Conservation (phyloP, 2,329 filamentous ascomycete species). For the Phyllosticta citribraziliensis region DNA sequence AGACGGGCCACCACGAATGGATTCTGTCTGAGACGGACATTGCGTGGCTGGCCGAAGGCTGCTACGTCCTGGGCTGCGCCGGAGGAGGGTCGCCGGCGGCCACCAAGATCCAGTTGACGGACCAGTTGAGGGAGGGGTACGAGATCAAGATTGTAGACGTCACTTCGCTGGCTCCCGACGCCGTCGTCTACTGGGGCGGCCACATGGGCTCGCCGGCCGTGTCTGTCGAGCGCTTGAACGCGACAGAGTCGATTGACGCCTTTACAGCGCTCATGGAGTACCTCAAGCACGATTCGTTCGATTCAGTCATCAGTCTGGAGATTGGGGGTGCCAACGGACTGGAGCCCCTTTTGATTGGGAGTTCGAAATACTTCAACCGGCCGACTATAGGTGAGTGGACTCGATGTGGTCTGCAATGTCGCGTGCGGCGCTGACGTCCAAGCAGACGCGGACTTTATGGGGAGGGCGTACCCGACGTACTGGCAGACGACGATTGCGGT, state of each 20-base stretch:
- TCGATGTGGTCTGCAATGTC: neutral
- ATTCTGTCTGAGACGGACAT: conserved; percentile 36
- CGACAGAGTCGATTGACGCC: conserved; percentile 31
- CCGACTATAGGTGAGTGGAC: conserved; percentile 5
- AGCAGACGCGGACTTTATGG: conserved; percentile 7
- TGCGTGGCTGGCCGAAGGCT: conserved; percentile 37
- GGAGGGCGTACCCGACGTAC: conserved; percentile 7
- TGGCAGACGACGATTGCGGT: conserved; percentile 9
- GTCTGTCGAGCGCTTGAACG: conserved; percentile 31
- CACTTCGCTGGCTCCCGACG: conserved; percentile 34
- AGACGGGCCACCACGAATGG: conserved; percentile 24
- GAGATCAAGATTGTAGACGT: conserved; percentile 33
- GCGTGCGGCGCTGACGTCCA: neutral
- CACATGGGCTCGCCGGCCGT: conserved; percentile 36
- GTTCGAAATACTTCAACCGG: conserved; percentile 18
- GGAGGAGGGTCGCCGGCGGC: conserved; percentile 39
- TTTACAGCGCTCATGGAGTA: conserved; percentile 29
- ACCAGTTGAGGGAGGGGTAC: conserved; percentile 30
- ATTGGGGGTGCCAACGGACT: conserved; percentile 39
- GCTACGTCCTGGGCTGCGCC: conserved; percentile 40
- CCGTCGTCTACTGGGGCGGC: conserved; percentile 36
- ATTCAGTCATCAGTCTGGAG: conserved; percentile 32
- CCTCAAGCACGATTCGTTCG: conserved; percentile 21
- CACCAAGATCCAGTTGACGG: conserved; percentile 33
- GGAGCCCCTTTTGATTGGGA: conserved; percentile 15